These are phyloP conservation scores for Basipetospora chlamydospora DNA, from an alignment of 2,329 filamentous ascomycete genomes.

Conservation along the genomic window DNA sequence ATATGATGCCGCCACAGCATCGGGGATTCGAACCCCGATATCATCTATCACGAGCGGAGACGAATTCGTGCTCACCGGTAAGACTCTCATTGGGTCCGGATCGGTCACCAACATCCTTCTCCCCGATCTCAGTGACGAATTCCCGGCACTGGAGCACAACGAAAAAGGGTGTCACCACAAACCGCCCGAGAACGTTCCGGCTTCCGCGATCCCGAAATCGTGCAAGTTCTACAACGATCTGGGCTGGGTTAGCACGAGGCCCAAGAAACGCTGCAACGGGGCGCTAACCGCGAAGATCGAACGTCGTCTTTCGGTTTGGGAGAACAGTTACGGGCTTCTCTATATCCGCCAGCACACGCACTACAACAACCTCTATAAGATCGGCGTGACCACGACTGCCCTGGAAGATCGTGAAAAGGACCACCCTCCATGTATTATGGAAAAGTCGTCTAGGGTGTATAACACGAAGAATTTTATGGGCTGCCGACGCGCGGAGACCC, in stretches of 20 bases:
- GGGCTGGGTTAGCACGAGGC: not conserved
- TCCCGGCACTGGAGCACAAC: not conserved
- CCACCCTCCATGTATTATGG: not conserved
- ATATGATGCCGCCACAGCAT: not conserved
- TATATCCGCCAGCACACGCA: not conserved
- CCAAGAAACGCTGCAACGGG: not conserved
- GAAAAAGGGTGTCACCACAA: not conserved
- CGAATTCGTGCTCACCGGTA: not conserved
- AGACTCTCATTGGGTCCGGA: not conserved
- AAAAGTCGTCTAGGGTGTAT: not conserved
- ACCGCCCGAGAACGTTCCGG: not conserved
- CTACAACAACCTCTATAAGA: not conserved
- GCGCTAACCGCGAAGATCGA: not conserved
- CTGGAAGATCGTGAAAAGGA: not conserved
- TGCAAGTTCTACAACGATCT: not conserved
- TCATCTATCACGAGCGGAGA: not conserved
- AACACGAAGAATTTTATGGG: not conserved
- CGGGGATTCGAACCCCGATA: not conserved
- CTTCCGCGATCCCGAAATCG: not conserved
- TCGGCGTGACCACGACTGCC: not conserved
- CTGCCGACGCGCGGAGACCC: not conserved
- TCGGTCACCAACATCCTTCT: not conserved
- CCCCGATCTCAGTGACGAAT: not conserved
- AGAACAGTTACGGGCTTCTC: not conserved
- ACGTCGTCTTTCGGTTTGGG: not conserved